Conservation (phyloP, 768 basidiomycete species). For the Leccinum variicolor region DNA sequence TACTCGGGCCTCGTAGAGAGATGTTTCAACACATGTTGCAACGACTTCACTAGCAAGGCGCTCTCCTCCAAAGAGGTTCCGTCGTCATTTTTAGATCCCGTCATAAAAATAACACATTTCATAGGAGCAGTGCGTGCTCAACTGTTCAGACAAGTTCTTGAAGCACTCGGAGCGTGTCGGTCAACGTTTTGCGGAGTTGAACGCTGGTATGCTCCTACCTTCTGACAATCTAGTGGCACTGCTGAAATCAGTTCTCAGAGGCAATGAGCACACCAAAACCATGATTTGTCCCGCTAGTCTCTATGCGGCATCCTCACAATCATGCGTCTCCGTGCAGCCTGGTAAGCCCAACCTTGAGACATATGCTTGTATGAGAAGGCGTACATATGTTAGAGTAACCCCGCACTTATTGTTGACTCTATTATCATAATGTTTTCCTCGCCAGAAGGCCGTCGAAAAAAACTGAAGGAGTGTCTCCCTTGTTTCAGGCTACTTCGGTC, state of each 20-base stretch:
- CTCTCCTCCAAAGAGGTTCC: conserved; percentile 89
- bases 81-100: not conserved
- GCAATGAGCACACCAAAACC: conserved; percentile 31
- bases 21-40: conserved; percentile 93
- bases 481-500: not conserved
- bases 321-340: conserved; percentile 2
- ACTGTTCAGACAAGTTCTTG: conserved; percentile 97
- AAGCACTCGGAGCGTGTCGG: conserved; percentile 95
- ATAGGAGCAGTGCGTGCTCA: conserved; percentile 87
- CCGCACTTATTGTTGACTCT: conserved; percentile 2
- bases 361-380: conserved; percentile 12
- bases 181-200: conserved; percentile 87
- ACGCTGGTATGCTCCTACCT: conserved; percentile 66
- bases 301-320: not conserved
- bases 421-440: conserved; percentile 14
- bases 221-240: not conserved
- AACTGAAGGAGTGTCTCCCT: not conserved
- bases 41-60: conserved; percentile 95
- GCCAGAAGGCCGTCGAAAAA: not conserved
- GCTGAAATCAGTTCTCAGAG: conserved; percentile 20
- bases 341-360: conserved; percentile 11
- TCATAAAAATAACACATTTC: conserved; percentile 7
- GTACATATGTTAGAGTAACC: conserved; percentile 18
- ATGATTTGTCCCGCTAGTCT: conserved; percentile 14
- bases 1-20: conserved; percentile 94